A percentile compares a stretch with the other conserved stretches of the same genome.
These are phyloP conservation scores for Geranomyces variabilis DNA, from an alignment of 192 early-diverging fungal species.

Conservation along the genomic window DNA sequence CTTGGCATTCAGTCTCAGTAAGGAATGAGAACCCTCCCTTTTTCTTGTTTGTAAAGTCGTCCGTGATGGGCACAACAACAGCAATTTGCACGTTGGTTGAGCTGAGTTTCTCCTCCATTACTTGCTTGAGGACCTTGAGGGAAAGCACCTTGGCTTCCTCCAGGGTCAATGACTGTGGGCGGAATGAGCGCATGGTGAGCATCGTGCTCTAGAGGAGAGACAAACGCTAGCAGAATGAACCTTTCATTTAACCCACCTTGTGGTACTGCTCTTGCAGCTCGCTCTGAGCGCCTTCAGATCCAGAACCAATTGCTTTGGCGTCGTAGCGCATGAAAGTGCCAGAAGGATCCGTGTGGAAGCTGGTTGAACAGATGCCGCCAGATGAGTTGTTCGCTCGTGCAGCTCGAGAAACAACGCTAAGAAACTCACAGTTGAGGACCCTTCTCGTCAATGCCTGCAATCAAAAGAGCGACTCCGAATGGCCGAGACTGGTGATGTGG, in stretches of 20 bases:
- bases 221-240: too few relatives aligned
- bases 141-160: slow-evolving; percentile 86
- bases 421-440: slow-evolving; percentile 90
- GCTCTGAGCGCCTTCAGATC: slow-evolving; percentile 97
- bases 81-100: slow-evolving; percentile 94
- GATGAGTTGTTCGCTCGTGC: neutral
- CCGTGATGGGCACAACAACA: slow-evolving; percentile 68
- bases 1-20: slow-evolving; percentile 72
- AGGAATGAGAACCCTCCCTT: slow-evolving; percentile 80
- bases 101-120: slow-evolving; percentile 99
- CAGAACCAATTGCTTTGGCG: slow-evolving; percentile 98
- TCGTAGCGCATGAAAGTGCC: slow-evolving; percentile 95
- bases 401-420: neutral
- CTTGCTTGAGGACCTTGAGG: slow-evolving; percentile 96
- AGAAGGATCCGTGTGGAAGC: slow-evolving; percentile 95
- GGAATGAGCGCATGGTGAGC: neutral
- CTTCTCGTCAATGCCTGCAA: slow-evolving; percentile 96
- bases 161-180: slow-evolving; percentile 72
- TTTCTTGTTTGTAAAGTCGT: slow-evolving; percentile 23
- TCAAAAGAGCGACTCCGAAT: slow-evolving; percentile 97
- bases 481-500: slow-evolving; percentile 75
- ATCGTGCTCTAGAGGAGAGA: neutral
- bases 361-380: slow-evolving; percentile 35
- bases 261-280: slow-evolving; percentile 98
- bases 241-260: slow-evolving; percentile 50